phyloP scores from a whole-genome alignment of 805 yeast genomes.

The Naumovozyma baii region DNA sequence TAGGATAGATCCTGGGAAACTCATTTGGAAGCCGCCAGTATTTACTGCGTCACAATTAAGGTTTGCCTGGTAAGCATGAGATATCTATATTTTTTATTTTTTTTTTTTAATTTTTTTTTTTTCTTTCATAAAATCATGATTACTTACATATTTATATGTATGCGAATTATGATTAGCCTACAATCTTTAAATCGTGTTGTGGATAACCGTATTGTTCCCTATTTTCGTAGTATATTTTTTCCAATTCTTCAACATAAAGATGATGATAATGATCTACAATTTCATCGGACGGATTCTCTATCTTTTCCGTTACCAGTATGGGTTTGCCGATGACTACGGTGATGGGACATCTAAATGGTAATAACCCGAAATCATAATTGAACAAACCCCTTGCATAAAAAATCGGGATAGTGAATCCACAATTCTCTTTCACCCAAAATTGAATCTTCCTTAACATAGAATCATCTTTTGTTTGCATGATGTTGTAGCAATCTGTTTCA shows the following conservation, averaged over 20 bases:
- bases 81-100: not conserved
- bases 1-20: slow-evolving; percentile 57
- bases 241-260: slow-evolving; percentile 55
- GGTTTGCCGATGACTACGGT: slow-evolving; percentile 69
- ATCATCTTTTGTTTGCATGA: slow-evolving; percentile 35
- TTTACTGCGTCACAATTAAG: slow-evolving; percentile 89
- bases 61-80: slow-evolving; percentile 71
- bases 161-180: slow-evolving; percentile 10
- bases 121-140: not conserved
- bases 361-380: slow-evolving; percentile 81
- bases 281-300: slow-evolving; percentile 36
- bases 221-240: slow-evolving; percentile 55
- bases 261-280: slow-evolving; percentile 64
- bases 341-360: slow-evolving; percentile 78
- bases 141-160: not conserved
- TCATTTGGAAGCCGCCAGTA: slow-evolving; percentile 91
- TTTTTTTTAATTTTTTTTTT: too few relatives aligned
- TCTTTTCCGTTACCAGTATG: slow-evolving; percentile 42
- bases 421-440: slow-evolving; percentile 54
- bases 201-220: slow-evolving; percentile 39
- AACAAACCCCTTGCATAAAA: slow-evolving; percentile 88
- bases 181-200: slow-evolving; percentile 21
- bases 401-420: slow-evolving; percentile 83
- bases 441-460: slow-evolving; percentile 52
- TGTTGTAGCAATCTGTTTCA: slow-evolving; percentile 59